Base-by-base conservation (phyloP, 345 rosid genomes). In the Moringa oleifera region DNA sequence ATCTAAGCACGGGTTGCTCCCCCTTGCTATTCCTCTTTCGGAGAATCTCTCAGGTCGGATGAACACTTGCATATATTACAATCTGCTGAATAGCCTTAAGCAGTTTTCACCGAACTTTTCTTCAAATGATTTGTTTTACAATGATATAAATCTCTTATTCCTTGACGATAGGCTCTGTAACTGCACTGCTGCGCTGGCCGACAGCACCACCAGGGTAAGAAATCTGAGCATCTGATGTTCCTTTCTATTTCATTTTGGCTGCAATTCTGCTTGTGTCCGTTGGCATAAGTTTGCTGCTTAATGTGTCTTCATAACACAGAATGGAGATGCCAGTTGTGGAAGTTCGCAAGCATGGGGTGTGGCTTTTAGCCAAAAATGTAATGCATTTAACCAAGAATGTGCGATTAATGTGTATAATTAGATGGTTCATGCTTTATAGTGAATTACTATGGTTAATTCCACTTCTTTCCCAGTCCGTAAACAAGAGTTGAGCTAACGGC, bases 261-360 rank as follows among this genome's bases (percentile, higher is more conserved):
- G 57, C 19, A 25, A 57, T 36, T 1, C 17, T 6, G 0, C 37
- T 12, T 58, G 21, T 23, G 22, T 69, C 36, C 41, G 9, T 22
- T 18, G 41, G 58, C 20, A 25, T 24, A 64, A 10, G 33, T 47
- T 59, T 64, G 46, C 23, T 13, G 31, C 65, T 37, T 37, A 24
- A 54, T 60, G 57, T 52, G 64, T 71, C 57, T 71, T 77, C 56
- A 20, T 67, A 49, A 69, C 61, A 73, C 84, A 87, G 95, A 80
- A 70, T 91, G 92, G 98, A 87, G 77, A 82, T 89, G 90, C 96
- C 92, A 4, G 83, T 89, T 66, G 98, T 91, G 64, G 95, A 89
- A 73, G 89, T 87, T 68, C 83, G 77, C 81, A 79, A 80, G 78
- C 88, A 85, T 73, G 90, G 96, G 54, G 89, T 85, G 68, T 82